Evolutionary conservation across 768 basidiomycete genomes (phyloP), one percentile per base, ranked within the genome.

Genomic region (Kondoa subrosea): DNA sequence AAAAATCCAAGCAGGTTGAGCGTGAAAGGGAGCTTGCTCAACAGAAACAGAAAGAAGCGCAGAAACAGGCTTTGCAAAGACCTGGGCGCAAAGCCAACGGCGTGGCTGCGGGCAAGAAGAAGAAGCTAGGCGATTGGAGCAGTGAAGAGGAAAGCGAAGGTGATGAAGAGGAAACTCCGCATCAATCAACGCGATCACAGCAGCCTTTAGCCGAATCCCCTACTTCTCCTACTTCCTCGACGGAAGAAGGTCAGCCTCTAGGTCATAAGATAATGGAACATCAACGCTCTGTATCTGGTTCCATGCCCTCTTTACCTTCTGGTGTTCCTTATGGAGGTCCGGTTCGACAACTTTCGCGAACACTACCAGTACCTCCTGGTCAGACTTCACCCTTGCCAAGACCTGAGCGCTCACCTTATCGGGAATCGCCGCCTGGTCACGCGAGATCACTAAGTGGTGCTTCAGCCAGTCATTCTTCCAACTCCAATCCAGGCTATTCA

Each of bases 71-170:
- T 33, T 79, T 79, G 21, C 64, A 81, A 77, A 34, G 78, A 71
- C 72, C 71, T 0, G 79, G n/a, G n/a, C n/a, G 78, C n/a, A 80
- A 82, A 72, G 79, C 81, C 25, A 76, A 78, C 33, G 79, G 76
- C 2, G 56, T 66, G 64, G 33, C 67, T 1, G 66, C 69, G 14
- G 76, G 77, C 3, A 80, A 79, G 17, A 84, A 84, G 82, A 86
- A 85, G 73, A 88, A 86, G 73, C 87, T 87, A 67, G 87, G 88
- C 29, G 87, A 87, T 66, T 88, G 90, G 57, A 87, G 88, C 3
- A 78, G 88, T 74, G 87, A 89, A 2, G 88, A 92, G 16, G 74
- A 75, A 3, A 73, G 69, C 29, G 71, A 68, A 17, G 74, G 74
- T 21, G 73, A 71, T 4, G 72, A 69, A 4, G 69, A 71, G 26